Conservation (phyloP, 129 eudicot species). For the Mikania micrantha region DNA sequence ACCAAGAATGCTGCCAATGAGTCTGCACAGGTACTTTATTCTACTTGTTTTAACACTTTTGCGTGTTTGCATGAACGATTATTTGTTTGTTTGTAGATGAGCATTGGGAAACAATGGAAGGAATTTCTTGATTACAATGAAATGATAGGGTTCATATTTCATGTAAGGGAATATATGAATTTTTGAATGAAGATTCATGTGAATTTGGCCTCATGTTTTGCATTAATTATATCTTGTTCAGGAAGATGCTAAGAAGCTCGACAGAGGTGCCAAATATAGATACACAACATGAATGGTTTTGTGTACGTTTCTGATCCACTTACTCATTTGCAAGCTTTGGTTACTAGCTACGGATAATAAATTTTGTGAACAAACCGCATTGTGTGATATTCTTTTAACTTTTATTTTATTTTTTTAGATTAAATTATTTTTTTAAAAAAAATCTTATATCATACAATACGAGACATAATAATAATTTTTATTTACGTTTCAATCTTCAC, state of each 20-base stretch:
- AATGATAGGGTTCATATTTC: conserved; percentile 66
- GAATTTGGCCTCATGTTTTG: background rate
- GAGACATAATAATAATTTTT: no score
- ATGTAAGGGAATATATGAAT: conserved; percentile 43
- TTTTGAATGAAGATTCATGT: background rate
- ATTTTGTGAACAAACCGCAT: no score
- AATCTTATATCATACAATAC: no score
- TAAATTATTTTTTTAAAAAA: no score
- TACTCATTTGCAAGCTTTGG: background rate
- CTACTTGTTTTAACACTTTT: background rate
- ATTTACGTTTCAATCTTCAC: no score
- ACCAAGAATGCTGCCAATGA: conserved; percentile 94
- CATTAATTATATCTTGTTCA: conserved; percentile 15
- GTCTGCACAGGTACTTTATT: conserved; percentile 68
- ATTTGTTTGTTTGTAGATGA: conserved; percentile 33
- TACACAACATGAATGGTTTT: conserved; percentile 31
- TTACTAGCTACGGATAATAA: background rate
- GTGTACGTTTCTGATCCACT: background rate
- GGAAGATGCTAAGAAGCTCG: conserved; percentile 79
- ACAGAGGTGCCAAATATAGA: conserved; percentile 59
- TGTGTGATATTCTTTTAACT: no score
- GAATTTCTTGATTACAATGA: conserved; percentile 69
- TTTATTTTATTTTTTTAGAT: no score
- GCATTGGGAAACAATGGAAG: conserved; percentile 87
- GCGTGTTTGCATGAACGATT: background rate